phyloP scores from a whole-genome alignment of 2,329 filamentous ascomycete species.

The Alternaria hordeiaustralica region DNA sequence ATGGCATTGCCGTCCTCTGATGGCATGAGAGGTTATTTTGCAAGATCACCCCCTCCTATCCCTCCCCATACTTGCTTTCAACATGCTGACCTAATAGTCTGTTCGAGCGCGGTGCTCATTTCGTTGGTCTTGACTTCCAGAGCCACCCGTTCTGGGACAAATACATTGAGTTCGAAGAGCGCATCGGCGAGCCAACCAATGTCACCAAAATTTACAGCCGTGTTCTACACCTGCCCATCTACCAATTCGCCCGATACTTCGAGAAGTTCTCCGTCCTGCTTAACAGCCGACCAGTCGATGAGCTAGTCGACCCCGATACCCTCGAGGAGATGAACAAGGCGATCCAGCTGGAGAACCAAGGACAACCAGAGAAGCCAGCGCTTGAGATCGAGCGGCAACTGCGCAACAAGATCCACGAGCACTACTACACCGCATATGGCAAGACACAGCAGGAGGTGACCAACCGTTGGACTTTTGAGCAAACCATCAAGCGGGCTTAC shows the following conservation, averaged over 20 bases:
- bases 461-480: conserved; percentile 93
- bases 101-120: conserved; percentile 86
- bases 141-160: conserved; percentile 99
- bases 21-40: conserved; percentile 21
- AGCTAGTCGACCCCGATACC: conserved; percentile 73
- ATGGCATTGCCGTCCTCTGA: conserved; percentile 15
- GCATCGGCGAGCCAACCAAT: conserved; percentile 62
- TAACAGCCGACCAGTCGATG: conserved; percentile 74
- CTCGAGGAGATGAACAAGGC: conserved; percentile 74
- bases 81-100: conserved; percentile 63
- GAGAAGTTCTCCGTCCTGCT: conserved; percentile 80
- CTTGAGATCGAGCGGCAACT: conserved; percentile 84
- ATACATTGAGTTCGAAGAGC: conserved; percentile 96
- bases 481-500: conserved; percentile 93
- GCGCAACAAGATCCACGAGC: conserved; percentile 76
- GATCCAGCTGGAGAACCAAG: conserved; percentile 67
- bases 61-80: not conserved
- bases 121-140: conserved; percentile 90
- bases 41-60: conserved; percentile 19
- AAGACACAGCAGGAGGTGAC: conserved; percentile 85
- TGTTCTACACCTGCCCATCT: conserved; percentile 88
- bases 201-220: conserved; percentile 85
- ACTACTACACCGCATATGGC: conserved; percentile 81
- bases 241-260: conserved; percentile 94
- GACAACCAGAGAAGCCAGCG: conserved; percentile 67